A percentile compares a stretch with the other conserved stretches of the same genome.
phyloP scores from a whole-genome alignment of 1,139 yeast species.

The Arxiozyma telluris region DNA sequence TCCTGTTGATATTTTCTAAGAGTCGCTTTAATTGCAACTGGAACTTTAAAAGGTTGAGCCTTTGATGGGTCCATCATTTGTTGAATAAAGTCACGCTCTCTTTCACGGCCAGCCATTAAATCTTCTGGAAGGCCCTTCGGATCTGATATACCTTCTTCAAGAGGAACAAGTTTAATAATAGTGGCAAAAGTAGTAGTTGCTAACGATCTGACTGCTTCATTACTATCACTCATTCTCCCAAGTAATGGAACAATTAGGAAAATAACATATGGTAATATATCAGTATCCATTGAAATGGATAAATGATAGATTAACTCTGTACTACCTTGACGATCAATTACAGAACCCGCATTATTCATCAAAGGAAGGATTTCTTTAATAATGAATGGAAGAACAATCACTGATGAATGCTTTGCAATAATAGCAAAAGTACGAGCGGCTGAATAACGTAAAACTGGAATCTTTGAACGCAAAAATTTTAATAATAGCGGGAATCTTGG shows the following conservation, averaged over 20 bases:
- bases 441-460: conserved; percentile 78
- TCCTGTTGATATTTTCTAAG: conserved; percentile 94
- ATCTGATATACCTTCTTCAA: conserved; percentile 96
- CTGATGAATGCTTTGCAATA: conserved; percentile 64
- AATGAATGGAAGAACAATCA: conserved; percentile 65
- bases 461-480: conserved; percentile 57
- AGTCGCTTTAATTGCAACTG: conserved; percentile 88
- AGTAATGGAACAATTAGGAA: conserved; percentile 91
- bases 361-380: conserved; percentile 75
- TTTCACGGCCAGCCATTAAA: conserved; percentile 77
- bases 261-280: conserved; percentile 87
- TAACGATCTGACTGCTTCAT: conserved; percentile 75
- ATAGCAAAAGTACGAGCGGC: conserved; percentile 87
- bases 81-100: conserved; percentile 87
- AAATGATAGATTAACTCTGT: conserved; percentile 85
- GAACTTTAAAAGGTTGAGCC: conserved; percentile 77
- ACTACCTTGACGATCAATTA: conserved; percentile 84
- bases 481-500: conserved; percentile 42
- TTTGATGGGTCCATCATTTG: conserved; percentile 99
- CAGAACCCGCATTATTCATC: conserved; percentile 68
- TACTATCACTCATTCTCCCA: conserved; percentile 97
- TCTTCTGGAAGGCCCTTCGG: conserved; percentile 88
- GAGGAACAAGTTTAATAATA: conserved; percentile 87
- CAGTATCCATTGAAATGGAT: conserved; percentile 77
- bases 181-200: conserved; percentile 97